phyloP scores from a whole-genome alignment of 768 basidiomycete species.

The Cystofilobasidium bisporidii region DNA sequence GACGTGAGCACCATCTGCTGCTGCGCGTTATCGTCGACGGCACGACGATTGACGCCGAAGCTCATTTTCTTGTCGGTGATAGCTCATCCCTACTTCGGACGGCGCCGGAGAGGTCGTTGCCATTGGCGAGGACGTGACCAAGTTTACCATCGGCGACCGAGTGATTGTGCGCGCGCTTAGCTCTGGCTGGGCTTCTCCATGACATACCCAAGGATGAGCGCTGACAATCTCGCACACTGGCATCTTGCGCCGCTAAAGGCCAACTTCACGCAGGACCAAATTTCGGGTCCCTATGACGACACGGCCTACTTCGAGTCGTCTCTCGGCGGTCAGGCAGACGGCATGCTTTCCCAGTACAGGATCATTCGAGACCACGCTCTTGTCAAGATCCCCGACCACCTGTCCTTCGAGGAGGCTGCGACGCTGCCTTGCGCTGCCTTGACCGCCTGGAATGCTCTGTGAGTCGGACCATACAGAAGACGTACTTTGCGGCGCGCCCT shows the following conservation, averaged over 20 bases:
- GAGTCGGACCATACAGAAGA: too few relatives aligned
- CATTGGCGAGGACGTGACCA: slow-evolving; percentile 10
- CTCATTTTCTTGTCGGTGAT: background rate
- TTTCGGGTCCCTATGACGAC: slow-evolving; percentile 9
- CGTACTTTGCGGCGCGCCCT: too few relatives aligned
- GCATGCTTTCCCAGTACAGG: slow-evolving; percentile 49
- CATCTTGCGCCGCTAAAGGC: too few relatives aligned
- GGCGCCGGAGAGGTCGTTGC: slow-evolving; percentile 27
- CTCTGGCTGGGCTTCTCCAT: too few relatives aligned
- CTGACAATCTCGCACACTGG: background rate
- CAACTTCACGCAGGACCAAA: slow-evolving; percentile 25
- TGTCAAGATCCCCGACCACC: slow-evolving; percentile 38
- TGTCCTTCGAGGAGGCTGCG: slow-evolving; percentile 57
- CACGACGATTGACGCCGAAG: background rate
- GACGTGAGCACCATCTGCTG: background rate
- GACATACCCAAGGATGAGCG: too few relatives aligned
- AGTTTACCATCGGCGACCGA: slow-evolving; percentile 24
- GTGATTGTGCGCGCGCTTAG: slow-evolving; percentile 3
- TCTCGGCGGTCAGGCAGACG: slow-evolving; percentile 27
- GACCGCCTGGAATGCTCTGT: slow-evolving; percentile 56
- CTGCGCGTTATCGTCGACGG: background rate
- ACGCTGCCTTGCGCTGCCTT: slow-evolving; percentile 56
- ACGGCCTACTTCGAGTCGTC: background rate
- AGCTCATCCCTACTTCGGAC: slow-evolving; percentile 17
- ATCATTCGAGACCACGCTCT: slow-evolving; percentile 42